Evolutionary conservation across 1,284 basidiomycete species (phyloP).

Genomic region (Pascua guehoae): DNA sequence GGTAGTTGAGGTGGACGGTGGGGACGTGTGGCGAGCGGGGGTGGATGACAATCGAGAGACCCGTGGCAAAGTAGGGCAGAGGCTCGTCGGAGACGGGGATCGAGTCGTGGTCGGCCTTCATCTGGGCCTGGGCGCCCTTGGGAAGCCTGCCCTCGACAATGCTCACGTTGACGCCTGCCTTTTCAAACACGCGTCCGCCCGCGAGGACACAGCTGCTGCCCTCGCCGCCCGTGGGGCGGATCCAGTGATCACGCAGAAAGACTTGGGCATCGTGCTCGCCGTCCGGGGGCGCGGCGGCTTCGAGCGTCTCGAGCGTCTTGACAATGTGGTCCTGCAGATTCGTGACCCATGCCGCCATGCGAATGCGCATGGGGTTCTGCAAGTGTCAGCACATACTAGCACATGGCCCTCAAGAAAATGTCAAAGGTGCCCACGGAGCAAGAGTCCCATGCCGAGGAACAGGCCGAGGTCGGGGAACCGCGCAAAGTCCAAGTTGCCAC

Average conservation of each 20-base stretch:
- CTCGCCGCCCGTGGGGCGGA: conserved; percentile 70
- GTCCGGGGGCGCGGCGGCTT: conserved; percentile 56
- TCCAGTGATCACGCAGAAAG: conserved; percentile 87
- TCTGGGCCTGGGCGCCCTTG: conserved; percentile 83
- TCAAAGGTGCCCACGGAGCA: conserved; percentile 9
- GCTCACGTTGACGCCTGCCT: conserved; percentile 94
- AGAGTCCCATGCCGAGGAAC: conserved; percentile 9
- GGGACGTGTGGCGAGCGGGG: conserved; percentile 86
- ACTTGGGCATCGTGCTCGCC: conserved; percentile 43
- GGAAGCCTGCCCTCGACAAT: conserved; percentile 86
- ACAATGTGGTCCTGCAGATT: conserved; percentile 81
- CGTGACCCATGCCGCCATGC: conserved; percentile 75
- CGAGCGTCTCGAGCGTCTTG: conserved; percentile 70
- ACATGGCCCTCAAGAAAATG: not conserved
- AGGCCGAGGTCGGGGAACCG: conserved; percentile 5
- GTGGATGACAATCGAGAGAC: conserved; percentile 88
- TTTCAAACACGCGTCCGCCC: conserved; percentile 74
- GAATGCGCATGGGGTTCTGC: conserved; percentile 65
- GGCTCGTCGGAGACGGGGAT: conserved; percentile 57
- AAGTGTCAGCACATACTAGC: conserved; percentile 5
- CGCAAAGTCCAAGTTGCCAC: conserved; percentile 12
- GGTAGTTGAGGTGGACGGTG: conserved; percentile 95
- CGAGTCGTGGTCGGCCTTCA: conserved; percentile 84
- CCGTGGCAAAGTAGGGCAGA: conserved; percentile 92
- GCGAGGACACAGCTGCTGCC: conserved; percentile 87